Evolutionary conservation across 371 early-diverging fungal genomes (phyloP), one percentile per base, ranked within the genome.

Genomic region (Actinomortierella wolfii): DNA sequence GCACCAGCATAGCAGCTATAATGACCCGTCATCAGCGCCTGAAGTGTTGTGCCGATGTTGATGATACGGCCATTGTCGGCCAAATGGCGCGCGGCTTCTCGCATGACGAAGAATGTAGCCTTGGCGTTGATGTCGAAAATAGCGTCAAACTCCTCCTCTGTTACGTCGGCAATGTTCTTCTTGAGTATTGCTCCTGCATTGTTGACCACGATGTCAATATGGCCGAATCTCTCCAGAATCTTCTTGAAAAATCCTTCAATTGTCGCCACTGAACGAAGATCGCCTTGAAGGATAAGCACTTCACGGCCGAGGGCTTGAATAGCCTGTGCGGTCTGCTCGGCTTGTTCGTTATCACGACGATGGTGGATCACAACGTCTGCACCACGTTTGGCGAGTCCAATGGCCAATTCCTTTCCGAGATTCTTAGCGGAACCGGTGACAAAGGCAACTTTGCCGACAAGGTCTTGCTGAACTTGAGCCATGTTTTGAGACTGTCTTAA

Each of bases 161-260:
- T 44, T 9, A 46, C 52, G 28, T 63, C 57, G 18, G 42, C 34
- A 18, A 63, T 34, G 9, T 52, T 52, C 26, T 60, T 60, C 43
- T 46, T 52, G 21, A 60, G 42, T 2, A 53, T 53, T 25, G 45
- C 40, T 17, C 61, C 61, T 28, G 81, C 83, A 43, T 81, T 83
- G 74, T 83, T 83, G 56, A 81, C 73, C 45, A 79, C 60, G 40
- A 83, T 81, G 57, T 83, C 83, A 52, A 81, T 63, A 20, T 80
- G 77, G 15, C 80, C 79, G 42, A 75, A 77, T 61, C 42, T 42
- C 17, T 57, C 54, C 17, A 75, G 73, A 26, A 77, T 77, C 48
- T 73, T 50, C 7, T 46, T 54, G 44, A 82, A 71, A 23, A 79
- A 76, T 20, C 65, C 68, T 23, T 59, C 43, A n/a, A 82, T 48